Evolutionary conservation across 2,329 filamentous ascomycete genomes (phyloP).

Genomic region (Verticillium tricorpus): DNA sequence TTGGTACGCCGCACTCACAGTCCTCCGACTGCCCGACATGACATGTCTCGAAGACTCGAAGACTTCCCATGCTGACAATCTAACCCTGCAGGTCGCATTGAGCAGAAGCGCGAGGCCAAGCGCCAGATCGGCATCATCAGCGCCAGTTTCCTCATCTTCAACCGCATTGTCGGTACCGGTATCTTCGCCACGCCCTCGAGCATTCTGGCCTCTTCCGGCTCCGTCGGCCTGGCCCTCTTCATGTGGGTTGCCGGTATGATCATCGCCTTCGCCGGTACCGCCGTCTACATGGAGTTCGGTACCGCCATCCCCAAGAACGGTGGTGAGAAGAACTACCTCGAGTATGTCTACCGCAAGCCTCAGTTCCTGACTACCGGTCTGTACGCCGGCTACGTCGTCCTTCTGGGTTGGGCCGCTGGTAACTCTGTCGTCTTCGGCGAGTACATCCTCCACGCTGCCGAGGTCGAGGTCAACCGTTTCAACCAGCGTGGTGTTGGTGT

Average conservation of each 20-base stretch:
- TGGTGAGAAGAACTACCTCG: constrained; percentile 64
- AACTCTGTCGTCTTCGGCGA: constrained; percentile 68
- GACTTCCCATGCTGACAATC: not conserved
- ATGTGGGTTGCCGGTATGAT: constrained; percentile 60
- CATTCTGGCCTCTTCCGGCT: constrained; percentile 53
- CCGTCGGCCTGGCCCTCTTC: constrained; percentile 57
- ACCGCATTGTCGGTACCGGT: constrained; percentile 62
- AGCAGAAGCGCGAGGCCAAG: constrained; percentile 40
- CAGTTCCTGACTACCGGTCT: constrained; percentile 57
- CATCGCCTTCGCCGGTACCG: constrained; percentile 57
- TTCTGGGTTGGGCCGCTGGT: constrained; percentile 61
- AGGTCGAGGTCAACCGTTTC: constrained; percentile 59
- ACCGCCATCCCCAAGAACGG: constrained; percentile 61
- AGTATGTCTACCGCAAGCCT: constrained; percentile 57
- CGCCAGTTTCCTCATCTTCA: constrained; percentile 57
- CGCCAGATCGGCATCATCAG: constrained; percentile 52
- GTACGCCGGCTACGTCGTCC: constrained; percentile 57
- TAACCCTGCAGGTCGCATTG: constrained; percentile 21
- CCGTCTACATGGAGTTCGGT: constrained; percentile 64
- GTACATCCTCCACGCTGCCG: constrained; percentile 63
- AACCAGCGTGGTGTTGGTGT: constrained; percentile 63
- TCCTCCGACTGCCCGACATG: no score
- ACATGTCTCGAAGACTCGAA: no score
- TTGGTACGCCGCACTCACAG: constrained; percentile 6
- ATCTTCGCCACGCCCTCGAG: constrained; percentile 61